Evolutionary conservation across 1,139 yeast species (phyloP).

Genomic region (Arxiozyma slooffiae): DNA sequence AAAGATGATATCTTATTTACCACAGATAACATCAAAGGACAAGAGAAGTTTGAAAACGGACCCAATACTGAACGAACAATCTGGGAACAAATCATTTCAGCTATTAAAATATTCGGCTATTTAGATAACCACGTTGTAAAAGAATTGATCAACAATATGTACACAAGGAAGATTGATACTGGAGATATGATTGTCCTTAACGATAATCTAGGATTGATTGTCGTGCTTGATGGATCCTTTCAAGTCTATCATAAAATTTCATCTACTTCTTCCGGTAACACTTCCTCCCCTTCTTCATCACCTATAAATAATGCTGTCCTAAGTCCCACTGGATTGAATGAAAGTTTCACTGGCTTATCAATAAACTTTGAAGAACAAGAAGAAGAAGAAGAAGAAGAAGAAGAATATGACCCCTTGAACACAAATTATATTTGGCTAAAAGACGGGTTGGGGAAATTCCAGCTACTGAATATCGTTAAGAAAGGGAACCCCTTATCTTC

Average conservation of each 20-base stretch:
- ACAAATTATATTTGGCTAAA: slow-evolving; percentile 37
- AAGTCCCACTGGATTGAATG: background rate
- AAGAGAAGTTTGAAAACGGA: background rate
- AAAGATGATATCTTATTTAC: background rate
- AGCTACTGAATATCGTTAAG: slow-evolving; percentile 71
- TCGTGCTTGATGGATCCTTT: slow-evolving; percentile 88
- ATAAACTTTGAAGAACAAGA: too few relatives aligned
- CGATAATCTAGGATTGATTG: slow-evolving; percentile 76
- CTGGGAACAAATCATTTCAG: slow-evolving; percentile 72
- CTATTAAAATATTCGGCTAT: slow-evolving; percentile 90
- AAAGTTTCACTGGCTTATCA: background rate
- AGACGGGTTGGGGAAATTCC: slow-evolving; percentile 42
- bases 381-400: slow-evolving; percentile 1
- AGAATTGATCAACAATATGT: slow-evolving; percentile 84
- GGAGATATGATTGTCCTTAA: slow-evolving; percentile 62
- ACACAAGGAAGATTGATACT: slow-evolving; percentile 68
- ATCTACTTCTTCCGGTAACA: background rate
- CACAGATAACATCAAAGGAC: background rate
- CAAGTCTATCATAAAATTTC: slow-evolving; percentile 60
- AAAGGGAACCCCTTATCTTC: slow-evolving; percentile 83
- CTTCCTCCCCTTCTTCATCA: background rate
- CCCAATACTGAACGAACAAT: background rate
- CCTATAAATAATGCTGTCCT: slow-evolving; percentile 12
- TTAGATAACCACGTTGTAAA: slow-evolving; percentile 84
- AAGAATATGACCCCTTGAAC: slow-evolving; percentile 8